Conservation (phyloP, 2,329 filamentous ascomycete genomes). For the Diaporthe sp. region DNA sequence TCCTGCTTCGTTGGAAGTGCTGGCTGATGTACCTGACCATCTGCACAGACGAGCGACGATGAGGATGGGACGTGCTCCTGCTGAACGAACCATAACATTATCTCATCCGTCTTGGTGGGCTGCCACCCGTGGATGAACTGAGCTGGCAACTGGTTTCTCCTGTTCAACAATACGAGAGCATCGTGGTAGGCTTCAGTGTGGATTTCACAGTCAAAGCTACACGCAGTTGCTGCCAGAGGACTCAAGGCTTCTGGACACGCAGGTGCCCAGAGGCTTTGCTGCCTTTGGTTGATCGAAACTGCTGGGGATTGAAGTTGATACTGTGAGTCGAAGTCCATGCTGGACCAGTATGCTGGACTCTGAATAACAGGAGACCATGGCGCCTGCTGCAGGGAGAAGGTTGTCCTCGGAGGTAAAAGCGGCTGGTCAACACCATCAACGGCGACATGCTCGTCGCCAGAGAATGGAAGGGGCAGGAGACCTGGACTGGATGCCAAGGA, state of each 20-base stretch:
- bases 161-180: constrained; percentile 48
- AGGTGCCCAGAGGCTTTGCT: constrained; percentile 21
- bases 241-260: neutral
- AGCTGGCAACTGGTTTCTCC: constrained; percentile 43
- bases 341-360: neutral
- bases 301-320: neutral
- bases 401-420: constrained; percentile 37
- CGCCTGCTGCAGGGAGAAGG: neutral
- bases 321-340: neutral
- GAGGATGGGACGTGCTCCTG: constrained; percentile 39
- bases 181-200: constrained; percentile 49
- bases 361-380: neutral
- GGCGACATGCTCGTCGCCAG: constrained; percentile 30
- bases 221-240: constrained; percentile 35
- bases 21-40: constrained; percentile 55
- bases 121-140: constrained; percentile 41
- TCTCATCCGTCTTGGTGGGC: constrained; percentile 39
- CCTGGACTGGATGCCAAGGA: constrained; percentile 3
- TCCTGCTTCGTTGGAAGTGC: constrained; percentile 59
- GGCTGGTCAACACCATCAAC: constrained; percentile 43
- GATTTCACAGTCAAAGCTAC: constrained; percentile 45
- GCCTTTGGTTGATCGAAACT: neutral
- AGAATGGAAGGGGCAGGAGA: constrained; percentile 41
- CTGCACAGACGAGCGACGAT: constrained; percentile 8
- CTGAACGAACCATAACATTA: constrained; percentile 48